Evolutionary conservation across 768 basidiomycete species (phyloP).

Genomic region (Mycena filopes): DNA sequence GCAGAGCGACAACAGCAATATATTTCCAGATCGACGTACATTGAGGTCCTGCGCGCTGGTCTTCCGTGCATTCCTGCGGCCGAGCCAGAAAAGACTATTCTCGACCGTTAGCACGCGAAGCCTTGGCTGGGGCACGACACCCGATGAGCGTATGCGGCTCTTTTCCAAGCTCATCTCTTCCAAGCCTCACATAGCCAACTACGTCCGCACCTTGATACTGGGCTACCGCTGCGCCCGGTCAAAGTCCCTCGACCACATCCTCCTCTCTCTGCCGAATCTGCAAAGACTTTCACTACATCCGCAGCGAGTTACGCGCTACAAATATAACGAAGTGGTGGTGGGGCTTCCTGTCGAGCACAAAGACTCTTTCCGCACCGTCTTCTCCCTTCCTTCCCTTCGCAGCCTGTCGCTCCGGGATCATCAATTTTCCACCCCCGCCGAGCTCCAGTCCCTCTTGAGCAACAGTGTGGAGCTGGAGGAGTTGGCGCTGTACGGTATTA

Average conservation of each 20-base stretch:
- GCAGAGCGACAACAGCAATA: too few species aligned
- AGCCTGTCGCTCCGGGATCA: not conserved
- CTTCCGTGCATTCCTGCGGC: not conserved
- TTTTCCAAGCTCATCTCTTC: constrained; percentile 4
- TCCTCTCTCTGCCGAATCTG: not conserved
- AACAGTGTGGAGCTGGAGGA: not conserved
- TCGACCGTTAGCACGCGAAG: not conserved
- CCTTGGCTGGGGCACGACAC: too few species aligned
- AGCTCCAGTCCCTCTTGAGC: not conserved
- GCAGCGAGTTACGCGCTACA: too few species aligned
- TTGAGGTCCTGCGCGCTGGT: constrained; percentile 4
- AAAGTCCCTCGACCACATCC: not conserved
- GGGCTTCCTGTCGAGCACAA: not conserved
- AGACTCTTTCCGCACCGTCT: not conserved
- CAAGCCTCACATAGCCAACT: not conserved
- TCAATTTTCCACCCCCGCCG: not conserved
- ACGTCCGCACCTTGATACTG: not conserved
- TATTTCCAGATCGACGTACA: not conserved
- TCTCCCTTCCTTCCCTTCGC: not conserved
- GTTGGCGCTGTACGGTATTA: not conserved
- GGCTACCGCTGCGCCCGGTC: constrained; percentile 1
- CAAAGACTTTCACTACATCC: not conserved
- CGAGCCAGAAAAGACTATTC: constrained; percentile 10
- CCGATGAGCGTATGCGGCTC: not conserved
- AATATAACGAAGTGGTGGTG: too few species aligned